Percentiles rank a stretch among this genome's conserved stretches.
phyloP scores from a whole-genome alignment of 1,139 yeast genomes.

The Hemisphaericaspora xylanilytica region DNA sequence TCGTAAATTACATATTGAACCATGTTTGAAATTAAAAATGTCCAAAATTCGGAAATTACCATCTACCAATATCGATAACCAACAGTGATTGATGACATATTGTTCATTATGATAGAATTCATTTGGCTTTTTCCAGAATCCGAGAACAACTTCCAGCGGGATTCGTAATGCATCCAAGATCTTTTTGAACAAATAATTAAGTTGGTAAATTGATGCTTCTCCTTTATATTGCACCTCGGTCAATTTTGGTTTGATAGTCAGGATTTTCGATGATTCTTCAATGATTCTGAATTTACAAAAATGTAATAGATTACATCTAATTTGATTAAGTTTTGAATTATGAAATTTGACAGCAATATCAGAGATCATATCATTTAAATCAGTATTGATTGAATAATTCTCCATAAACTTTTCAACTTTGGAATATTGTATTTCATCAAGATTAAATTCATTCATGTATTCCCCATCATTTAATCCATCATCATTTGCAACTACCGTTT shows the following conservation, averaged over 20 bases:
- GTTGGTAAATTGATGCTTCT: constrained; percentile 62
- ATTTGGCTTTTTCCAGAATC: constrained; percentile 80
- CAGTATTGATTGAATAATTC: constrained; percentile 28
- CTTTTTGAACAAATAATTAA: constrained; percentile 72
- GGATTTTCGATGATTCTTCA: constrained; percentile 38
- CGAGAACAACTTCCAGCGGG: constrained; percentile 73
- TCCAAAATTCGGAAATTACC: constrained; percentile 82
- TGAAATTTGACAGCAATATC: constrained; percentile 44
- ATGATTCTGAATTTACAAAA: constrained; percentile 39
- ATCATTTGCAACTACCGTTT: constrained; percentile 27
- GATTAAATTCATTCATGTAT: constrained; percentile 15
- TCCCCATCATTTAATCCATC: constrained; percentile 14
- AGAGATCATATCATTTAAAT: constrained; percentile 45
- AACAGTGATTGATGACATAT: constrained; percentile 74
- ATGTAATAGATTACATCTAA: constrained; percentile 41
- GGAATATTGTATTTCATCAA: constrained; percentile 14
- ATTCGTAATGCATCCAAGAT: constrained; percentile 71
- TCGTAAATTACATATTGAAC: constrained; percentile 36
- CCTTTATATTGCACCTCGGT: constrained; percentile 36
- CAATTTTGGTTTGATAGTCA: constrained; percentile 42
- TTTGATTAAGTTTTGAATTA: constrained; percentile 32
- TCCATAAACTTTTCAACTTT: constrained; percentile 36
- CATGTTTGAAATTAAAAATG: constrained; percentile 35
- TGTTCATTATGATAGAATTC: constrained; percentile 51
- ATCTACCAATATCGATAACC: constrained; percentile 78